Percentiles rank a stretch among this genome's conserved stretches.
These are phyloP conservation scores for Arthrinium phaeospermum DNA, from an alignment of 2,329 filamentous ascomycete species.

Conservation along the genomic window DNA sequence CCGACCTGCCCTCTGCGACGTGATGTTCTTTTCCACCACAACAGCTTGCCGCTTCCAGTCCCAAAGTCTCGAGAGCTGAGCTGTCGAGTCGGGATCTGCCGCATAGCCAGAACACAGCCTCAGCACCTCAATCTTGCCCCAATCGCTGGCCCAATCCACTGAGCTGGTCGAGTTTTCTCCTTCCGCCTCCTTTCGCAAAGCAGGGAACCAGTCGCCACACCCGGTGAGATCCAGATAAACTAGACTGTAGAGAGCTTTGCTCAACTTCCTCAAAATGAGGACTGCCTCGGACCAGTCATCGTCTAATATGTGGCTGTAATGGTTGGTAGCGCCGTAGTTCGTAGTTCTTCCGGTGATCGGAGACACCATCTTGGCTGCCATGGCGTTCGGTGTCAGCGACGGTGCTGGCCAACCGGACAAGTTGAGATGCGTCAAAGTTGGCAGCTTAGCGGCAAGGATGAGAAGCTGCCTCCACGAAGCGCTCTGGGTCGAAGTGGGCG, in stretches of 20 bases:
- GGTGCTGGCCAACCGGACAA: constrained; percentile 68
- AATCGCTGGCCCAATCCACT: constrained; percentile 60
- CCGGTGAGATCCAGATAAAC: constrained; percentile 68
- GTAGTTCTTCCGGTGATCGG: constrained; percentile 48
- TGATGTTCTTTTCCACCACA: constrained; percentile 54
- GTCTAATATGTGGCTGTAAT: constrained; percentile 64
- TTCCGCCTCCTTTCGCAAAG: constrained; percentile 48
- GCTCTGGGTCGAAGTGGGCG: constrained; percentile 40
- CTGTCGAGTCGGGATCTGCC: constrained; percentile 39
- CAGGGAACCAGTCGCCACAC: constrained; percentile 60
- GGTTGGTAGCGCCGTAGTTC: constrained; percentile 60
- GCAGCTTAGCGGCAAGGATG: constrained; percentile 56
- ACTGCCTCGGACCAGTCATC: constrained; percentile 66
- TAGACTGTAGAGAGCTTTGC: constrained; percentile 59
- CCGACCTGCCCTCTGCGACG: constrained; percentile 51
- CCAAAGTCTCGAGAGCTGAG: constrained; percentile 40
- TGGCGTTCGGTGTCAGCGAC: constrained; percentile 60
- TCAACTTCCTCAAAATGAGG: constrained; percentile 59
- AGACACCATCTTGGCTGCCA: constrained; percentile 52
- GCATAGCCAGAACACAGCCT: constrained; percentile 53
- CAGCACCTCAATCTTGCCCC: constrained; percentile 57
- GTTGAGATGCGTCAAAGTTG: constrained; percentile 63
- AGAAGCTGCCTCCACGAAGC: constrained; percentile 66
- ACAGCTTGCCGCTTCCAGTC: constrained; percentile 46
- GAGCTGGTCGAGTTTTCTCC: constrained; percentile 44